Base-by-base conservation (phyloP, 106 monocot species). In the Phalaenopsis aphrodite region DNA sequence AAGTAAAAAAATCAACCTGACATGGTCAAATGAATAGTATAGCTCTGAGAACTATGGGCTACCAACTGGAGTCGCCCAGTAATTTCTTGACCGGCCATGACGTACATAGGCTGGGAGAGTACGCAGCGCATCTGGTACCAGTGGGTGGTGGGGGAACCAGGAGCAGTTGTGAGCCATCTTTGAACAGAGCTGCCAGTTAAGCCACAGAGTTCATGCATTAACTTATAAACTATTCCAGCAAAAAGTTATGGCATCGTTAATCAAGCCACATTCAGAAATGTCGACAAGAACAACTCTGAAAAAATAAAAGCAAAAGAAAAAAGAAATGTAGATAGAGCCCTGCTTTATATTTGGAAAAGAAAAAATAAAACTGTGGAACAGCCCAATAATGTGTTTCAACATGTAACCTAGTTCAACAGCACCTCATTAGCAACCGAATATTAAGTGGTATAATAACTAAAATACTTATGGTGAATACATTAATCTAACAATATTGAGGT, bases 81-180 rank as follows among this genome's bases (percentile, higher is more conserved):
- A 57, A 98, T 98, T 83, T 98, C 94, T 84, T 98, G 98, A 42
- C 98, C 98, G 56, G 94, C 98, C 98, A 98, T 93, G 42, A 94
- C 98, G 87, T 93, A 98, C 16, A 98, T 5, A 24, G 98, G 98
- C 64, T 98, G 98, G 24, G 86, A 75, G 64, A 98, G 94, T 66
- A 98, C 86, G 77, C 98, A 98, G 5, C 98, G 92, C 23, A 98
- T 81, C 80, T 98, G 98, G 64, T 98, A 98, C 98, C 98, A 98
- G 78, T 98, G 98, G 19, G 98, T 98, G 18, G 98, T 98, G 19
- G 98, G 94, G 36, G 90, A 47, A n/a, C 98, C 98, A 14, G 98
- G 98, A 45, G 90, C 92, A 77, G 98, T 98, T 39, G 90, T 94
- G 78, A 98, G 90, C 98, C 98, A 98, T 83, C 98, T 90, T 81